Percentiles rank a stretch among this genome's conserved stretches.
phyloP scores from a whole-genome alignment of 2,329 filamentous ascomycete species.

The Anthostomella pinea region DNA sequence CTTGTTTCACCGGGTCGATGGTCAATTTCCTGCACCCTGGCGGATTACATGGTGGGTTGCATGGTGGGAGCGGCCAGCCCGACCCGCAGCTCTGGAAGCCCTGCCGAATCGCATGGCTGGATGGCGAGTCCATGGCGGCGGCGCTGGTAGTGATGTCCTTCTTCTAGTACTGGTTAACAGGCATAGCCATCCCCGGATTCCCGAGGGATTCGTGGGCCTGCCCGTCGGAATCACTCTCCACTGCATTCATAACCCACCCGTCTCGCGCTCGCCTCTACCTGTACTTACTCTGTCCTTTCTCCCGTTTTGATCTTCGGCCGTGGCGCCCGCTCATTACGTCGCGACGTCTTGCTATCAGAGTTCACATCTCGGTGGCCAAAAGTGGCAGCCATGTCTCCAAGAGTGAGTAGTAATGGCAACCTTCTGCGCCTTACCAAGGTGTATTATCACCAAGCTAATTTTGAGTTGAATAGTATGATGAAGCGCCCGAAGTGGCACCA shows the following conservation, averaged over 20 bases:
- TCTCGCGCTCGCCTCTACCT: constrained; percentile 5
- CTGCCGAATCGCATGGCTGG: constrained; percentile 1
- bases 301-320: constrained; percentile 5
- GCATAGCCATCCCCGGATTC: no score
- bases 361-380: no score
- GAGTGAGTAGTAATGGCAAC: constrained; percentile 15
- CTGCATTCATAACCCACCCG: constrained; percentile 12
- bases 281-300: constrained; percentile 6
- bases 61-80: background rate
- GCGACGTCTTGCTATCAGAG: no score
- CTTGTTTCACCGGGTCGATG: no score
- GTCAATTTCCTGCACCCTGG: no score
- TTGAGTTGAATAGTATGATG: constrained; percentile 24
- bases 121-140: background rate
- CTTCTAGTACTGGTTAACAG: no score
- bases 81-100: background rate
- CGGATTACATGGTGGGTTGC: no score
- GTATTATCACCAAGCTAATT: constrained; percentile 2
- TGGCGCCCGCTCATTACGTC: constrained; percentile 3
- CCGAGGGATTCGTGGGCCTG: no score
- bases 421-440: background rate
- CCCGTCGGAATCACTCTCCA: no score
- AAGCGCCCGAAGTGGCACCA: constrained; percentile 30
- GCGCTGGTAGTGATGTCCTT: no score
- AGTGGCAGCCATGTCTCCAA: constrained; percentile 21